A percentile compares a stretch with the other conserved stretches of the same genome.
Conservation (phyloP, 1,284 basidiomycete genomes). For the Papiliotrema fonsecae region DNA sequence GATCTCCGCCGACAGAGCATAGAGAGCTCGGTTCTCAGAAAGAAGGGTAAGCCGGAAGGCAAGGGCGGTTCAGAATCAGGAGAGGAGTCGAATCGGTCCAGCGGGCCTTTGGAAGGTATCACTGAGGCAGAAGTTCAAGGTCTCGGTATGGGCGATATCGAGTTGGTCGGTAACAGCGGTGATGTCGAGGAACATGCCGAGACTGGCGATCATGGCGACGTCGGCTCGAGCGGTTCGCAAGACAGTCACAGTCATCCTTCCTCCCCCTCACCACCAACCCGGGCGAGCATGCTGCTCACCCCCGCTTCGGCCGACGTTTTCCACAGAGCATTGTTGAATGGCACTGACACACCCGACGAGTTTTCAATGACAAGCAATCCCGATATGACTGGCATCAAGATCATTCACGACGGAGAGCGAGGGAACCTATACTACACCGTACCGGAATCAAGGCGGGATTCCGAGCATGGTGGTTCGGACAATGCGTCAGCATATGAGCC, state of each 20-base stretch:
- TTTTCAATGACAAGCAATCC: not conserved
- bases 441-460: not conserved
- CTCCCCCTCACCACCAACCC: slow-evolving; percentile 5
- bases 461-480: not conserved
- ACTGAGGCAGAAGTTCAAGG: slow-evolving; percentile 1
- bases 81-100: slow-evolving; percentile 12
- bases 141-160: slow-evolving; percentile 4
- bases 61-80: not conserved
- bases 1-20: slow-evolving; percentile 33
- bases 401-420: slow-evolving; percentile 6
- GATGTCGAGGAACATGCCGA: too few species aligned
- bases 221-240: not conserved
- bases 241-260: not conserved
- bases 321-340: not conserved
- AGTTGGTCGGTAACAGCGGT: not conserved
- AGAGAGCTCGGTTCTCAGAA: slow-evolving; percentile 32
- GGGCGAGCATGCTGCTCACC: slow-evolving; percentile 3
- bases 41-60: slow-evolving; percentile 15
- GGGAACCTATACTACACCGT: slow-evolving; percentile 12
- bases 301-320: slow-evolving; percentile 2
- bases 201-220: not conserved
- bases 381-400: slow-evolving; percentile 5
- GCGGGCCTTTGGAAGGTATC: slow-evolving; percentile 7
- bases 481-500: not conserved
- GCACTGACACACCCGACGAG: not conserved